Evolutionary conservation across 1,284 basidiomycete species (phyloP), one percentile per base, ranked within the genome.

Genomic region (Melampsora americana): DNA sequence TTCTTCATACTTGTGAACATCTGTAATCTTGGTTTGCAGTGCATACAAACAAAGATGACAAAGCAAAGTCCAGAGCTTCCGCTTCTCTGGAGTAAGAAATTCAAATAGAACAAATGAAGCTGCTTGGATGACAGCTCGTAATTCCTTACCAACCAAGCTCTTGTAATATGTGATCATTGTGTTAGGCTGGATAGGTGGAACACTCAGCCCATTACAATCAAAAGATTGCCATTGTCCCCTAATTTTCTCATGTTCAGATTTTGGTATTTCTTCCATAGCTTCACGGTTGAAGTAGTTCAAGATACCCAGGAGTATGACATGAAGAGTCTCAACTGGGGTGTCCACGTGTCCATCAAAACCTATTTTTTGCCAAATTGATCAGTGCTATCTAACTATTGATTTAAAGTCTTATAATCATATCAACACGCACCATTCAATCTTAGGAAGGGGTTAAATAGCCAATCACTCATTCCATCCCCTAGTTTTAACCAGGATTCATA

Each of bases 261-360:
- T 77, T 53, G 39, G 77, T 79, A 12, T 79, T 78, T 3, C 78
- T 70, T 7, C 77, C 0, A 84, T 79, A 0, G 79, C 80, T 77
- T 85, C 83, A 0, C 82, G 78, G 83, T 84, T 84, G 39, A 84
- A 80, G 67, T 85, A 84, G 77, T 85, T 85, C 14, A 84, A 79
- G 56, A 84, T 80, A 0, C 84, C 84, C 0, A 84, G 79, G 0
- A 84, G 79, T 6, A 84, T 77, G 0, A 83, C 82, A 79, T 85
- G 83, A 1, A 85, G 78, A 9, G 84, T 81, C 77, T 85, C 83
- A 1, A 84, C 83, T 0, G 83, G 83, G 0, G 83, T 83, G 70
- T 84, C 83, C 20, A 60, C 35, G 67, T 83, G 80, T 0, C 81
- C 80, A 77, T 84, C 81, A 14, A 84, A 72, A 30, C 78, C 83